Evolutionary conservation across 2,329 filamentous ascomycete genomes (phyloP).

Genomic region (Ampelomyces quisqualis): DNA sequence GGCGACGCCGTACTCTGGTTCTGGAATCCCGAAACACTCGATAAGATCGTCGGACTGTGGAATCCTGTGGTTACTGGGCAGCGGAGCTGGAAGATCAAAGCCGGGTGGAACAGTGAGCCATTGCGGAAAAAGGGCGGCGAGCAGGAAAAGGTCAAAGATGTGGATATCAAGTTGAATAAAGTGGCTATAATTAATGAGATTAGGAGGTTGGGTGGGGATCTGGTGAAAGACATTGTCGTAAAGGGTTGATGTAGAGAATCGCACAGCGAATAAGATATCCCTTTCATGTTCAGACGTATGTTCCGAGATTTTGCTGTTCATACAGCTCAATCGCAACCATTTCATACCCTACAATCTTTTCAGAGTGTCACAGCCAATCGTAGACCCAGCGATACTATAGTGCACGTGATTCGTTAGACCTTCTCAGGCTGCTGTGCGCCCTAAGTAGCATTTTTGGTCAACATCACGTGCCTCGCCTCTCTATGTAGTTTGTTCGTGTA

Average conservation of each 20-base stretch:
- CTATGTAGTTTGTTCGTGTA: no score
- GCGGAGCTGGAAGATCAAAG: slow-evolving; percentile 68
- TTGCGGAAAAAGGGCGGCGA: slow-evolving; percentile 29
- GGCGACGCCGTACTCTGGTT: slow-evolving; percentile 76
- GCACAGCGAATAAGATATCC: not conserved
- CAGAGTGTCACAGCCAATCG: no score
- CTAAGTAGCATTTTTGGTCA: slow-evolving; percentile 1
- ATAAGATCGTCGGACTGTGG: slow-evolving; percentile 65
- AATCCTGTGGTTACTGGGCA: slow-evolving; percentile 54
- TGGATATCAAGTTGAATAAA: slow-evolving; percentile 64
- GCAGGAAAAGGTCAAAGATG: slow-evolving; percentile 46
- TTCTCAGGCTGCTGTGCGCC: not conserved
- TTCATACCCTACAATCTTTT: no score
- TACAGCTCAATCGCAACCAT: no score
- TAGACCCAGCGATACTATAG: not conserved
- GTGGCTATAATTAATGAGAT: slow-evolving; percentile 71
- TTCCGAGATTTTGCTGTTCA: no score
- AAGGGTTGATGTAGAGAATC: slow-evolving; percentile 8
- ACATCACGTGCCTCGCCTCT: slow-evolving; percentile 1
- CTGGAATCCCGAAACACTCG: slow-evolving; percentile 60
- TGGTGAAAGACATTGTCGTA: slow-evolving; percentile 54
- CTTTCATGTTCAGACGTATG: not conserved
- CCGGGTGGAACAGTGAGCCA: slow-evolving; percentile 68
- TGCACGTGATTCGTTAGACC: not conserved
- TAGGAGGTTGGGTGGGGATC: slow-evolving; percentile 58